Base-by-base conservation (phyloP, 73 alveolate genomes). In the Paramecium tetraurelia region DNA sequence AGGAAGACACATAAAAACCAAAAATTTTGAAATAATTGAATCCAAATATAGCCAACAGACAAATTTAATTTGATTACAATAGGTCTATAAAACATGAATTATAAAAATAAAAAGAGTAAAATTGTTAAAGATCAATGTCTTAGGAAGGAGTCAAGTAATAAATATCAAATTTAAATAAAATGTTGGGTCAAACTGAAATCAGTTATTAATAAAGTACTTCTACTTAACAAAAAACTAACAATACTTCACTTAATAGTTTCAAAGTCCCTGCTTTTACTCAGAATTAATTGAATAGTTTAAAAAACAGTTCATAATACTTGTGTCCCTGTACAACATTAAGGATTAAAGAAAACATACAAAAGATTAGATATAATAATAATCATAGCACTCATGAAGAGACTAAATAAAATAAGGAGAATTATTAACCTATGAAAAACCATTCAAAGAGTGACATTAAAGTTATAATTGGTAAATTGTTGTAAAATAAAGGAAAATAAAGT, bases 401-500 rank as follows among this genome's bases (percentile, higher is more conserved):
- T 3, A 80, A 43, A 80, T 80, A 80, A 44, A 80, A 80, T 80
- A 80, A 80, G 24, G 90, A 80, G n/a, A 80, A 80, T 80, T 27
- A 22, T 4, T 41, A 40, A 12, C 90, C 90, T n/a, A n/a, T 36
- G 0, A 80, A 80, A 27, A 80, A 18, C 12, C 31, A 80, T 44
- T 21, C 35, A 44, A 80, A 80, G 16, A 46, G 33, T 80, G 75
- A 80, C 16, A 80, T 80, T 5, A 80, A 80, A 9, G 11, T 80
- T 21, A 20, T 80, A 6, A 80, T 80, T 44, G 90, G 90, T 38
- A 80, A 14, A 35, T 46, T 80, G 7, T 24, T 80, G 31, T 46
- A 80, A 46, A 43, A 59, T 44, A 80, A 80, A 14, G 90, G 77
- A 80, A 80, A 80, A 48, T 40, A 31, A 18, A 36, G 68, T 53